These are phyloP conservation scores for Mortierella sp. DNA, from an alignment of 371 early-diverging fungal species.

Conservation along the genomic window DNA sequence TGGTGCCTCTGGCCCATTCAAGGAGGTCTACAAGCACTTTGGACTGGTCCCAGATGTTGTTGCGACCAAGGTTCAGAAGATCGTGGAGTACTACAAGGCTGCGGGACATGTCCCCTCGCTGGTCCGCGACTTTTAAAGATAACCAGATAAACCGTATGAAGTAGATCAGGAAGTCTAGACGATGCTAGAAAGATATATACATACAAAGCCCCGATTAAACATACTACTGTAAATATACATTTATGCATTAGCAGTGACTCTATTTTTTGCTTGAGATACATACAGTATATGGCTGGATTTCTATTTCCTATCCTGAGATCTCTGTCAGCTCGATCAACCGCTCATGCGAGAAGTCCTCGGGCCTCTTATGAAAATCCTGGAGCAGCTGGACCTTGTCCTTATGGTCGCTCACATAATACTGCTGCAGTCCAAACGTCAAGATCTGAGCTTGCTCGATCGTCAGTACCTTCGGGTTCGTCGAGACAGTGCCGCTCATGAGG, in stretches of 20 bases:
- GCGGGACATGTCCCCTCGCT: slow-evolving; percentile 45
- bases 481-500: slow-evolving; percentile 90
- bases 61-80: slow-evolving; percentile 81
- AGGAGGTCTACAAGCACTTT: slow-evolving; percentile 85
- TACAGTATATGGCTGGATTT: no score
- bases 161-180: no score
- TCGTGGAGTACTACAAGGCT: slow-evolving; percentile 79
- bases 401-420: slow-evolving; percentile 89
- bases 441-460: slow-evolving; percentile 83
- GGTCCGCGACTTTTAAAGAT: slow-evolving; percentile 23
- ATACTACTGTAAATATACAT: no score
- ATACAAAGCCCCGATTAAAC: no score
- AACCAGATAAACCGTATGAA: neutral
- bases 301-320: slow-evolving; percentile 49
- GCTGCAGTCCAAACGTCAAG: slow-evolving; percentile 85
- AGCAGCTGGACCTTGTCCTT: slow-evolving; percentile 74
- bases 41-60: slow-evolving; percentile 83
- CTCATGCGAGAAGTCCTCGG: slow-evolving; percentile 82
- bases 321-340: slow-evolving; percentile 75
- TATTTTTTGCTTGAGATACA: no score
- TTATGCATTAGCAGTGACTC: no score
- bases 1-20: slow-evolving; percentile 92
- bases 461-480: slow-evolving; percentile 66
- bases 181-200: no score
- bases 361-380: slow-evolving; percentile 81